Base-by-base conservation (phyloP, 1,284 basidiomycete genomes). In the Fistulina hepatica region DNA sequence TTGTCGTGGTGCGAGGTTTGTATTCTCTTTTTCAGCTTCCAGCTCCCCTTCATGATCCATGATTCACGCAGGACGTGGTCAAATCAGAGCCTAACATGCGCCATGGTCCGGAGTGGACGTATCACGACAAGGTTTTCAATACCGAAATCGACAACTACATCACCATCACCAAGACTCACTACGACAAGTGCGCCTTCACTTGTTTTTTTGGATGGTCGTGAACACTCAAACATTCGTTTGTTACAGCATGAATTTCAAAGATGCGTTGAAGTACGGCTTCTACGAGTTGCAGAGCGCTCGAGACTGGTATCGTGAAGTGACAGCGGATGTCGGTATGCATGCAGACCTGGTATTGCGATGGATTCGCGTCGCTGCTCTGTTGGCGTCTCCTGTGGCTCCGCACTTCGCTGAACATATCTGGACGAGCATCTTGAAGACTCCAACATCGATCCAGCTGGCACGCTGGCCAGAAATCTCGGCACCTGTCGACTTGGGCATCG, bases 241-340 rank as follows among this genome's bases (percentile, higher is more conserved):
- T 23, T 48, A 36, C 45, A 93, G 90, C 21, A 88, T 83, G 47
- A 79, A 90, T 56, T 98, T 89, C 78, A 97, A 97, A 64, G 91
- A 94, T 46, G 92, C 92, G 3, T 63, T 97, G 48, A 97, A 97
- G 63, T 81, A 73, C 45, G 94, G 93, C 36, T 95, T 97, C 65
- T 99, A 94, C 68, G 92, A 97, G 56, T 75, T 95, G 48, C 91
- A 97, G 58, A 82, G 76, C 30, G 72, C 81, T 2, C 82, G 95
- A 36, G 94, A 98, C 59, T 91, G 92, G 81, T 99, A 99, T 62
- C 86, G 93, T 42, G 85, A 94, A 55, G 88, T 95, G 37, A 92
- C 86, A 2, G 71, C 77, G 10, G 79, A 89, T 37, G 71, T 84
- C 39, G 89, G 91, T 21, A 95, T 97, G 92, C 94, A 98, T 59